Conservation (phyloP, 768 basidiomycete genomes). For the Holtermannia corniformis region DNA sequence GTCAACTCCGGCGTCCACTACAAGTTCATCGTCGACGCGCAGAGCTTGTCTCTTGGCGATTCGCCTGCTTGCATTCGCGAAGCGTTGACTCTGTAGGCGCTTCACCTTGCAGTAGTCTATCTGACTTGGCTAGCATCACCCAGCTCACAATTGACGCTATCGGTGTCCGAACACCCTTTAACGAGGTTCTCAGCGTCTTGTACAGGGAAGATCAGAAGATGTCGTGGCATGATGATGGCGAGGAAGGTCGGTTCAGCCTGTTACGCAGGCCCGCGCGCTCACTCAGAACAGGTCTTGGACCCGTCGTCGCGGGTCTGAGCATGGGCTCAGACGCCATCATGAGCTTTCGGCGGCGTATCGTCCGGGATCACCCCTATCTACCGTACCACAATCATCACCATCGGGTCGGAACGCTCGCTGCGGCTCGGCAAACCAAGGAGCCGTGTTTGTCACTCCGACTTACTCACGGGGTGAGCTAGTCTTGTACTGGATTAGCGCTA, state of each 20-base stretch:
- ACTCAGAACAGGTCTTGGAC: conserved; percentile 24
- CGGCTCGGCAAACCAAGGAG: neutral
- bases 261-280: too few species aligned
- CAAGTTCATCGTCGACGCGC: conserved; percentile 31
- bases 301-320: conserved; percentile 30
- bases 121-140: neutral
- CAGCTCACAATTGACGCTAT: too few species aligned
- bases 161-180: conserved; percentile 25
- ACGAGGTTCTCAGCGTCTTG: conserved; percentile 34
- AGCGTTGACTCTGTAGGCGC: conserved; percentile 12
- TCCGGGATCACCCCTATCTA: conserved; percentile 4
- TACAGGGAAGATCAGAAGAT: conserved; percentile 32
- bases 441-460: conserved; percentile 17
- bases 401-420: neutral
- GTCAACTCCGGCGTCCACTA: conserved; percentile 25
- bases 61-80: conserved; percentile 14
- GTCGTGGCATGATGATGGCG: conserved; percentile 40
- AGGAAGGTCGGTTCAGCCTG: conserved; percentile 27
- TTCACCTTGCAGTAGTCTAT: neutral
- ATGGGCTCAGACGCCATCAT: conserved; percentile 36
- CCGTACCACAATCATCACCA: conserved; percentile 3
- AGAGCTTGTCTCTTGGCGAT: conserved; percentile 23
- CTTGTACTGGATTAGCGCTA: too few species aligned
- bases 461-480: conserved; percentile 33
- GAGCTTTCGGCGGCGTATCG: conserved; percentile 25